A percentile compares a stretch with the other conserved stretches of the same genome.
These are phyloP conservation scores for Diplotaxis tenuifolia DNA, from an alignment of 345 rosid species.

Conservation along the genomic window DNA sequence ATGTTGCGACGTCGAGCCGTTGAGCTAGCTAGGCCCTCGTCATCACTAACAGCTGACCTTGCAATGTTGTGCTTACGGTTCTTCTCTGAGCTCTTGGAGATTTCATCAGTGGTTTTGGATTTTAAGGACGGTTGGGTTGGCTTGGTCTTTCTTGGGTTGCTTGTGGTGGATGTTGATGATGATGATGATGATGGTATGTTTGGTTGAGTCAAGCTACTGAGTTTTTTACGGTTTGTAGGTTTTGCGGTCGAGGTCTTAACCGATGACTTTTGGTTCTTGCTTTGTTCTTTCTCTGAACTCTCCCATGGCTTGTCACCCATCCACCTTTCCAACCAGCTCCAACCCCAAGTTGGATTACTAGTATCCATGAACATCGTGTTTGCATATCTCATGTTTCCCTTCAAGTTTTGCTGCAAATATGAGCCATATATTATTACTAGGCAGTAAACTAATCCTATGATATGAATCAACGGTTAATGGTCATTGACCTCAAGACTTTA, in stretches of 20 bases:
- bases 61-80: conserved; percentile 56
- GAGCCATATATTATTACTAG: neutral
- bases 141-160: conserved; percentile 45
- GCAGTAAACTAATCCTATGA: conserved; percentile 6
- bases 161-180: conserved; percentile 47
- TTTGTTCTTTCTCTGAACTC: conserved; percentile 46
- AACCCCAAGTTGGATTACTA: conserved; percentile 87
- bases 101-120: conserved; percentile 64
- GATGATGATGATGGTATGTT: conserved; percentile 51
- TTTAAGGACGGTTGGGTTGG: conserved; percentile 47
- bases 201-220: conserved; percentile 45
- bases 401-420: conserved; percentile 66
- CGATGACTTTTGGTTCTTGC: conserved; percentile 43
- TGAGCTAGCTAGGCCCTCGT: conserved; percentile 61
- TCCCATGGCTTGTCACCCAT: conserved; percentile 91
- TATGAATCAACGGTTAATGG: conserved; percentile 1
- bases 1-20: conserved; percentile 57
- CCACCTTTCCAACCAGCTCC: conserved; percentile 99
- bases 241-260: conserved; percentile 48
- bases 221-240: conserved; percentile 60
- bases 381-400: conserved; percentile 49
- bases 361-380: conserved; percentile 69
- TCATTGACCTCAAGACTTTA: neutral
- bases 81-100: conserved; percentile 58
- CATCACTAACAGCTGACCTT: conserved; percentile 58